Percentiles rank a stretch among this genome's conserved stretches.
Evolutionary conservation across 2,329 filamentous ascomycete genomes (phyloP).

Genomic region (Xylaria digitata): DNA sequence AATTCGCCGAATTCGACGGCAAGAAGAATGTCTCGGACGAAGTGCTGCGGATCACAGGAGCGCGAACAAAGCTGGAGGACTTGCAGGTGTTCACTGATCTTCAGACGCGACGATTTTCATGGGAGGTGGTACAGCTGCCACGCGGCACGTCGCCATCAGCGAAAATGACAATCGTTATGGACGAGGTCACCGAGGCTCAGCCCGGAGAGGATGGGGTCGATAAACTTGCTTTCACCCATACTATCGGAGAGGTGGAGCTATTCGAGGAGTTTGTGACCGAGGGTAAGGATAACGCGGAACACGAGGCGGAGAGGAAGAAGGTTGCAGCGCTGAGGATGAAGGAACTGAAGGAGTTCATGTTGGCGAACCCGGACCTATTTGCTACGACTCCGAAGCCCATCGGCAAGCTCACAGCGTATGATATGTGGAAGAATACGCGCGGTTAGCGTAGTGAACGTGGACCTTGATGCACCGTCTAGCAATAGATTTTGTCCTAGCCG

Average conservation of each 20-base stretch:
- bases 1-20: slow-evolving; percentile 39
- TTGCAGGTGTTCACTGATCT: slow-evolving; percentile 37
- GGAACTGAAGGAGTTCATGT: slow-evolving; percentile 37
- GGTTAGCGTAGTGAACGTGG: neutral
- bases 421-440: slow-evolving; percentile 30
- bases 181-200: slow-evolving; percentile 36
- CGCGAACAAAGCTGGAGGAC: slow-evolving; percentile 34
- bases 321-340: slow-evolving; percentile 33
- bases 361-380: slow-evolving; percentile 34
- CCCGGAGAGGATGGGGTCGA: neutral
- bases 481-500: neutral
- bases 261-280: slow-evolving; percentile 37
- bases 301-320: slow-evolving; percentile 33
- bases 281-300: slow-evolving; percentile 27
- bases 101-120: slow-evolving; percentile 30
- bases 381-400: slow-evolving; percentile 31
- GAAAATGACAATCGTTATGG: slow-evolving; percentile 39
- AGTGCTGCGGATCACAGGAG: slow-evolving; percentile 30
- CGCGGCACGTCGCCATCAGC: slow-evolving; percentile 26
- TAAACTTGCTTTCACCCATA: slow-evolving; percentile 33
- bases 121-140: slow-evolving; percentile 33
- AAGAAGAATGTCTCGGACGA: slow-evolving; percentile 33
- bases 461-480: neutral
- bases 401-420: slow-evolving; percentile 39
- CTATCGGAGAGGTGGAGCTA: slow-evolving; percentile 39